These are phyloP conservation scores for Hericium rajendrae DNA, from an alignment of 768 basidiomycete species.

Conservation along the genomic window DNA sequence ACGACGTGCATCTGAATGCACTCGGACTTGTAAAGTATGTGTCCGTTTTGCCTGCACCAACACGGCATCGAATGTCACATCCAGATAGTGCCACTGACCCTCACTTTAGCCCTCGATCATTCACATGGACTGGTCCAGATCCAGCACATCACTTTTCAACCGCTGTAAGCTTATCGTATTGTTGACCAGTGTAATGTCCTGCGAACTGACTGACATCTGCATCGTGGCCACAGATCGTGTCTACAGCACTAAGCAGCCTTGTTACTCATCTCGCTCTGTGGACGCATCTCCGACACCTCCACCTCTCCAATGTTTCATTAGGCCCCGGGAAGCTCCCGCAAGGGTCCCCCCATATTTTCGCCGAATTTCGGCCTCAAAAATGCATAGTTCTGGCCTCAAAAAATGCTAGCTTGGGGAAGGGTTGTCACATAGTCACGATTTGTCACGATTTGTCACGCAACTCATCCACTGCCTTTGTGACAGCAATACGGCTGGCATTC, in stretches of 20 bases:
- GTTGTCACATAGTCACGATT: neutral
- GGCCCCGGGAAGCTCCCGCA: neutral
- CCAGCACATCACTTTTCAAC: slow-evolving; percentile 53
- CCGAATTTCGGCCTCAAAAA: neutral
- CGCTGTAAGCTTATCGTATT: slow-evolving; percentile 34
- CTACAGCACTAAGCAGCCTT: slow-evolving; percentile 28
- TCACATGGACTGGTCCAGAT: slow-evolving; percentile 52
- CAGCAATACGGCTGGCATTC: neutral
- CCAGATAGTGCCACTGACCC: neutral
- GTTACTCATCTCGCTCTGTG: slow-evolving; percentile 32
- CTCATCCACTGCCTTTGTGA: neutral
- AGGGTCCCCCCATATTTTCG: no score
- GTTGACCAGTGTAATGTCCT: neutral
- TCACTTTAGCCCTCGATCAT: slow-evolving; percentile 31
- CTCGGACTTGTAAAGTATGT: slow-evolving; percentile 29
- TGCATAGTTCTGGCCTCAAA: neutral
- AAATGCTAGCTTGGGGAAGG: neutral
- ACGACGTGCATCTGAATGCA: slow-evolving; percentile 22
- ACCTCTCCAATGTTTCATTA: slow-evolving; percentile 40
- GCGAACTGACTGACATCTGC: neutral
- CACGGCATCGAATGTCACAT: no score
- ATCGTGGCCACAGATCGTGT: slow-evolving; percentile 31
- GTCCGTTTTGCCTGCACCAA: neutral
- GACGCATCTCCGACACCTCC: slow-evolving; percentile 35
- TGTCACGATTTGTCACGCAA: neutral